Base-by-base conservation (phyloP, 257 asterid genomes). In the Ehretia macrophylla region DNA sequence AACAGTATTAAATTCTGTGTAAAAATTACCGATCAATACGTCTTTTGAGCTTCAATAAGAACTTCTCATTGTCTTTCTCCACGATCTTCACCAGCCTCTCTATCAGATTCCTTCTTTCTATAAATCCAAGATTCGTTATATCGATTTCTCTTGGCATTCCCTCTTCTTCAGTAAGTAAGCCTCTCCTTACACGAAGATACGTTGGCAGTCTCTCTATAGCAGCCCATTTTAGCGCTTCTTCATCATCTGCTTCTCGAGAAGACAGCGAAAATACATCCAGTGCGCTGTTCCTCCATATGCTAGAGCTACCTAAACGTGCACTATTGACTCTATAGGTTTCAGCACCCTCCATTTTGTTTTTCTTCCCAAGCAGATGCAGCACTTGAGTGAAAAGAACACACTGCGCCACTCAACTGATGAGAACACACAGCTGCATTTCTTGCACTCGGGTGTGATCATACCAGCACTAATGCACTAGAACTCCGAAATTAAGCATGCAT, bases 171-270 rank as follows among this genome's bases (percentile, higher is more conserved):
- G 44, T 17, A 8, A 70, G 50, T 23, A 75, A 42, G 40, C 77
- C 80, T 62, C 67, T 58, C 39, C 80, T 47, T 1, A 75, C 27
- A 10, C 74, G 70, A 52, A 51, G 65, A 21, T 51, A 75, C 1
- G 77, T 70, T 6, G 80, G 80, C n/a, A 75, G 73, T 17, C 64
- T 75, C 66, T 70, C 71, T 1, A 74, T 32, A 17, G 76, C 76
- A 5, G 76, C 79, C 76, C 79, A 69, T 69, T 57, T 74, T 8
- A 74, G 23, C 11, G 79, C 79, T 32, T 74, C 76, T 62, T 69
- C 76, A 17, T 67, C 59, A 18, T 35, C 68, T 11, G 62, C 48
- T 22, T 66, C 72, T 14, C 61, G 48, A 1, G 72, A 69, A 17
- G 78, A 73, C 60, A 64, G 56, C 1, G 75, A 59, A 16, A 73